A percentile compares a stretch with the other conserved stretches of the same genome.
Conservation (phyloP, 495 filamentous ascomycete species). For the Neurospora tetraspora region DNA sequence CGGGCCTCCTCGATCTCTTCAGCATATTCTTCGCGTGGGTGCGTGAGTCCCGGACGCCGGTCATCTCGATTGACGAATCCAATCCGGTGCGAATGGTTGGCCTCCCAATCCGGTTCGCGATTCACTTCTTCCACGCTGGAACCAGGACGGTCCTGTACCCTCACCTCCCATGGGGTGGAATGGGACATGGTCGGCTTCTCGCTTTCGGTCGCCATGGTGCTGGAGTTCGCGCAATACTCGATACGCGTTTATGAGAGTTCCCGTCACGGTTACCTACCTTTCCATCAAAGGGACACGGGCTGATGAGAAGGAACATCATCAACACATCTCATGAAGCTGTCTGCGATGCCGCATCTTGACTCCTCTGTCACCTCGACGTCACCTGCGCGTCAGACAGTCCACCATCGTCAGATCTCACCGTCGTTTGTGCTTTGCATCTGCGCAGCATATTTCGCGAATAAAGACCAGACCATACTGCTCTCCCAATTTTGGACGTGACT, state of each 20-base stretch:
- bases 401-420: background rate
- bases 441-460: background rate
- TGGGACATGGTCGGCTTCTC: background rate
- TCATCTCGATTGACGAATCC: constrained; percentile 6
- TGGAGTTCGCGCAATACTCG: background rate
- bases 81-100: constrained; percentile 2
- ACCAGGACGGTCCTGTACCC: constrained; percentile 3
- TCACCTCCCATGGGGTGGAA: constrained; percentile 3
- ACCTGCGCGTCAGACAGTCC: background rate
- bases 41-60: background rate
- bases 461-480: background rate
- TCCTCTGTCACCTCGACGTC: background rate
- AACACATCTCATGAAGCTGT: background rate
- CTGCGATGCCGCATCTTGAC: background rate
- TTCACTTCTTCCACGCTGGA: constrained; percentile 4
- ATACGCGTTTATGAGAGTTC: background rate
- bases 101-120: constrained; percentile 3
- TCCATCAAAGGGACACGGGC: too few species aligned
- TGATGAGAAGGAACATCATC: background rate
- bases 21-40: background rate
- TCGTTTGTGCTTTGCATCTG: background rate
- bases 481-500: background rate
- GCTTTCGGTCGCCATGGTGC: background rate
- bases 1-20: background rate
- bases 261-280: too few species aligned